Evolutionary conservation across 164 flowering plant genomes (phyloP), one percentile per base, ranked within the genome.

Genomic region (Litsea cubeba): DNA sequence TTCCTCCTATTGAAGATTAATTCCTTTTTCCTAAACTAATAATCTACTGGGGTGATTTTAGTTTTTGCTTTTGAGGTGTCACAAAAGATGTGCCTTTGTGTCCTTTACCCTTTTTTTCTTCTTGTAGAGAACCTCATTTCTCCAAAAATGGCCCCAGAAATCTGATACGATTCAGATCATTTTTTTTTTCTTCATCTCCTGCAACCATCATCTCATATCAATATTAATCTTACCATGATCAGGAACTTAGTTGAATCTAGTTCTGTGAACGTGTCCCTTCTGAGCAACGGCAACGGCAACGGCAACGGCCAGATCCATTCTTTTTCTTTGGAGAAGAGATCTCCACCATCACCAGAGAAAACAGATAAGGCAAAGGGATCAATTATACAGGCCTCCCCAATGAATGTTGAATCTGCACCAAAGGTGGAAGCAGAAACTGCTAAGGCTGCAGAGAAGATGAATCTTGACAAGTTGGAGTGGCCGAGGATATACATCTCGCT

Each of bases 401-500:
- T 75, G 73, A 75, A 68, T 17, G 66, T 28, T 35, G 75, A 68
- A 51, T 50, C 78, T 18, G 24, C 63, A 6, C 40, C 67, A 3
- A 23, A 35, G 54, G 51, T 62, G 6, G 79, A 76, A 24, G 70
- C 73, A 49, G 73, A 62, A 51, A 58, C 65, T 28, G 50, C 28
- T 12, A 66, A n/a, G 5, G 68, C 75, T 5, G 63, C 26, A 20
- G 84, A 79, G 81, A 80, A 77, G 72, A 54, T 82, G 40, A 85
- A 83, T 74, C 77, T 78, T 25, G 83, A 78, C 23, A 62, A 18
- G 23, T 74, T 81, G 11, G 84, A 78, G 76, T 88, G 91, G 91
- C 91, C 95, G 1, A 88, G 85, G 77, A 75, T 90, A 54, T 85
- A 76, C 63, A 71, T 91, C 15, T 76, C 87, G 7, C 70, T 91